Percentiles rank a stretch among this genome's conserved stretches.
phyloP scores from a whole-genome alignment of 441 rosid genomes.

The Erysimum pusillum region DNA sequence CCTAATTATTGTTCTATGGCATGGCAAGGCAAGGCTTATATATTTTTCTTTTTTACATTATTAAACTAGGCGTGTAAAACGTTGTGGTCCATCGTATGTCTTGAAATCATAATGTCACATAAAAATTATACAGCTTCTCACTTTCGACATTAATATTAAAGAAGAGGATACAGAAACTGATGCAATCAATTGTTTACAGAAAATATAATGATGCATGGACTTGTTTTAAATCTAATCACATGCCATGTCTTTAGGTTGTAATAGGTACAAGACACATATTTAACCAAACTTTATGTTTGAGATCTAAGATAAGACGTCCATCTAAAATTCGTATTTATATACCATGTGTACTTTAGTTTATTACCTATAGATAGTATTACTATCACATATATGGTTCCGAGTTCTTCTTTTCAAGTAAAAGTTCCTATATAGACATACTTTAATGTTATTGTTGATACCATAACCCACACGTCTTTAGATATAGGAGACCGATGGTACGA shows the following conservation, averaged over 20 bases:
- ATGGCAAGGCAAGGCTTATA: background rate
- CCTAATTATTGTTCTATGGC: conserved; percentile 14
- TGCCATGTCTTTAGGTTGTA: conserved; percentile 43
- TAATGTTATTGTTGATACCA: conserved; percentile 29
- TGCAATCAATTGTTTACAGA: conserved; percentile 7
- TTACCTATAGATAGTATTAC: background rate
- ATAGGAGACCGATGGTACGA: conserved; percentile 41
- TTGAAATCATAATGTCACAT: conserved; percentile 41
- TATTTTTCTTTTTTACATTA: background rate
- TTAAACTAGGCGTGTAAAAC: conserved; percentile 42
- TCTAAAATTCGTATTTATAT: conserved; percentile 10
- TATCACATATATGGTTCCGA: no score
- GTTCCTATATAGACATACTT: conserved; percentile 13
- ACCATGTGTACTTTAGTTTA: conserved; percentile 4
- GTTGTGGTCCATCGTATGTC: conserved; percentile 40
- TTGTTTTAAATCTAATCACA: conserved; percentile 43
- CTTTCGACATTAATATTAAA: conserved; percentile 19
- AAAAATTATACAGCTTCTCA: conserved; percentile 22
- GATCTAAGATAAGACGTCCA: conserved; percentile 32
- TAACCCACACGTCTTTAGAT: conserved; percentile 38
- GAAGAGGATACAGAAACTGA: conserved; percentile 8
- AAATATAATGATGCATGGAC: conserved; percentile 34
- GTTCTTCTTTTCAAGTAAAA: conserved; percentile 15
- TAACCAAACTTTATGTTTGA: conserved; percentile 31
- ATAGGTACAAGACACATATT: conserved; percentile 34